Percentiles rank a stretch among this genome's conserved stretches.
Conservation (phyloP, 2,329 filamentous ascomycete species). For the Didymella lethalis region DNA sequence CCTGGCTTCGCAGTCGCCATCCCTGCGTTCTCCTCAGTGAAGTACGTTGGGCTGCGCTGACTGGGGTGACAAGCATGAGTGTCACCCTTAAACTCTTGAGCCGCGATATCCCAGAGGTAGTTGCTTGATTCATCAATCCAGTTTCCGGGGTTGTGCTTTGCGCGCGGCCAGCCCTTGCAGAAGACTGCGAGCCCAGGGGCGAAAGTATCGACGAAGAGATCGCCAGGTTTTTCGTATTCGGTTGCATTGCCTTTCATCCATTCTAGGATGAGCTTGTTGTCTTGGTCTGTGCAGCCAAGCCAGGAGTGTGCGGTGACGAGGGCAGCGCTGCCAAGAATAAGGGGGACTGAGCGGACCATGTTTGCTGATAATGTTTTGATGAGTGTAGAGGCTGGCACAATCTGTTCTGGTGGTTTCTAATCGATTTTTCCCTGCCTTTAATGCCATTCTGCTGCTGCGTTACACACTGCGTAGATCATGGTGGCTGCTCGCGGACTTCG, state of each 20-base stretch:
- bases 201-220: constrained; percentile 22
- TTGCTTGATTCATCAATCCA: constrained; percentile 36
- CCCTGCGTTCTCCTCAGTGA: constrained; percentile 23
- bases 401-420: not conserved
- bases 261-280: constrained; percentile 33
- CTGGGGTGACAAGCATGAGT: constrained; percentile 31
- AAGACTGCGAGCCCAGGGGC: constrained; percentile 30
- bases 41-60: constrained; percentile 26
- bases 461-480: not conserved
- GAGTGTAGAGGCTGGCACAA: not conserved
- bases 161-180: constrained; percentile 35
- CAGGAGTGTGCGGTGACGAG: constrained; percentile 35
- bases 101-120: constrained; percentile 27
- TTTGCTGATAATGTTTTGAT: not conserved
- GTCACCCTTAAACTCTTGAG: constrained; percentile 2
- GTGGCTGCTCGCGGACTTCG: not conserved
- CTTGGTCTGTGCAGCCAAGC: constrained; percentile 35
- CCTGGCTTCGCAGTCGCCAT: constrained; percentile 32
- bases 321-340: constrained; percentile 9
- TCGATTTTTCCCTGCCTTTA: not conserved
- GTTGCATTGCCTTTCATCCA: constrained; percentile 33
- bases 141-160: constrained; percentile 34
- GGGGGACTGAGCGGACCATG: constrained; percentile 15
- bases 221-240: constrained; percentile 15
- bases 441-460: not conserved